Evolutionary conservation across 2,329 filamentous ascomycete genomes (phyloP).

Genomic region (Sodiomyces alkalinus): DNA sequence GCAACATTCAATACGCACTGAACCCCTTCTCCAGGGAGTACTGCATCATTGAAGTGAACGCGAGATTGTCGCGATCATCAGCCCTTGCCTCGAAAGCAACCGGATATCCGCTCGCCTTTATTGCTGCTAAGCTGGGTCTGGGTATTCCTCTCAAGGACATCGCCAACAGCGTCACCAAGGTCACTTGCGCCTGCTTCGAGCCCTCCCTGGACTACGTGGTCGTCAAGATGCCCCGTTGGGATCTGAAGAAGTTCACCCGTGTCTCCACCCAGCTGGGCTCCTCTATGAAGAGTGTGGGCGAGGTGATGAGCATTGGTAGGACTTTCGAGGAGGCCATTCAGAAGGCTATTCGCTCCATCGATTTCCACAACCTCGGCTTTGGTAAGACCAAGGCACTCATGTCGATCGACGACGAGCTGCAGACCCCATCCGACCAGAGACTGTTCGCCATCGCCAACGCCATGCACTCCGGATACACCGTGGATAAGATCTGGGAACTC

Average conservation of each 20-base stretch:
- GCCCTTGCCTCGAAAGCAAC: constrained; percentile 94
- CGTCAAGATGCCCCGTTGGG: constrained; percentile 98
- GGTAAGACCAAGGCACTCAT: constrained; percentile 83
- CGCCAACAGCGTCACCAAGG: constrained; percentile 87
- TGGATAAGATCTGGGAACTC: constrained; percentile 95
- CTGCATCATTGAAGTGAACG: constrained; percentile 99
- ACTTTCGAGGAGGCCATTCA: constrained; percentile 98
- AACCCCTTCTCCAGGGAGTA: constrained; percentile 94
- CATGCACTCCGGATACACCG: constrained; percentile 84
- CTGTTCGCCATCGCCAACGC: constrained; percentile 96
- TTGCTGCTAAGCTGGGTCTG: constrained; percentile 90
- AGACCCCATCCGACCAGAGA: constrained; percentile 93
- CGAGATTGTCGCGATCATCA: constrained; percentile 85
- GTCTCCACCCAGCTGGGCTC: constrained; percentile 93
- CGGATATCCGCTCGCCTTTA: constrained; percentile 89
- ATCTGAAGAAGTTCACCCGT: constrained; percentile 95
- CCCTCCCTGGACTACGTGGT: constrained; percentile 96
- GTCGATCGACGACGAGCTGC: constrained; percentile 89
- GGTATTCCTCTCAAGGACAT: constrained; percentile 94
- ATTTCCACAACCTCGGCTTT: constrained; percentile 91
- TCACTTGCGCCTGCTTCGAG: constrained; percentile 95
- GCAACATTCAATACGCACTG: constrained; percentile 96
- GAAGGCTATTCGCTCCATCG: constrained; percentile 90
- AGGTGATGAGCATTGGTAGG: constrained; percentile 95
- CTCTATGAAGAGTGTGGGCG: constrained; percentile 98